Base-by-base conservation (phyloP, 2,329 filamentous ascomycete genomes). In the Fusarium sp. region DNA sequence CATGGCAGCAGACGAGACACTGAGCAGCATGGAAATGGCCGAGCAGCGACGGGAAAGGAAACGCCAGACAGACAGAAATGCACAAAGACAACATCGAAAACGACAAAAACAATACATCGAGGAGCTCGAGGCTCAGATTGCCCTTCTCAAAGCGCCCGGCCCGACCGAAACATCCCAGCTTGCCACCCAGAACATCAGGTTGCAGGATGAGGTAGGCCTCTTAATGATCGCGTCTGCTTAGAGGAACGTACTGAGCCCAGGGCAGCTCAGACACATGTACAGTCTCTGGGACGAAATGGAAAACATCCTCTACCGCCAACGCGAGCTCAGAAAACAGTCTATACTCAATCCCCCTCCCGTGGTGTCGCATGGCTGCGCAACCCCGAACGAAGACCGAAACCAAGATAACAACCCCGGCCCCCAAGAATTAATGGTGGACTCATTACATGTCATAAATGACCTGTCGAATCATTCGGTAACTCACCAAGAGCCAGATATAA, bases 61-160 rank as follows among this genome's bases (percentile, higher is more conserved):
- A 27, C 60, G 60, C 7, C 44, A 59, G 28, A 62, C 60, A 8
- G 60, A 62, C 39, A 44, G 60, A 3, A 44, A 52, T 28, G 60
- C 60, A 6, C 60, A 62, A 27, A 36, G 54, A 50, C 54, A 62
- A 12, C 60, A 62, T 48, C 46, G 60, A 10, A 62, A 62, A 15
- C 54, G 60, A 3, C 60, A 62, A 31, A 62, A 62, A 27, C 60
- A 59, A 8, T 52, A 62, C 34, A 62, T 62, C 4, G 60, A 62
- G 13, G 54, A 51, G 34, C 39, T 62, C 1, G 46, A 62, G 47
- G 54, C 54, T 16, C 60, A 62, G 15, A 50, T 62, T n/a, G 16
- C 46, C 10, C 34, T 59, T 13, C 54, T 62, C 1, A 62, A 52
- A 16, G 52, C 60, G 4, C 27, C 54, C 3, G 54, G 40, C 1